These are phyloP conservation scores for Neckera pumila DNA, from an alignment of 225 moss, liverwort and hornwort genomes.

Conservation along the genomic window DNA sequence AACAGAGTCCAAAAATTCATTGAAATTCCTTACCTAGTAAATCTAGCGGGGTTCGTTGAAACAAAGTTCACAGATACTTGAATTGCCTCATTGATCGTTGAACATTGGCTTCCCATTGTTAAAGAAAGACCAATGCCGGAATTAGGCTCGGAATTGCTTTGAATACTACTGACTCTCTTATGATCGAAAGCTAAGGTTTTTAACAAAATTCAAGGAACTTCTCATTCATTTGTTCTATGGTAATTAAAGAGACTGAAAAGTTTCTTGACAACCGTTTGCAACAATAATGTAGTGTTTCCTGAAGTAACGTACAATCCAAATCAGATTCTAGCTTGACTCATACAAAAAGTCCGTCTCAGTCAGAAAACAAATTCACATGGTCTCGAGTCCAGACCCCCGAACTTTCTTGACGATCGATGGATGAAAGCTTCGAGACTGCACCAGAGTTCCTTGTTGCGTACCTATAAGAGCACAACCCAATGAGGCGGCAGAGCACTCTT, in stretches of 20 bases:
- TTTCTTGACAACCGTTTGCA: neutral
- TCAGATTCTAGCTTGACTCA: neutral
- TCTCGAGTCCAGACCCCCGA: neutral
- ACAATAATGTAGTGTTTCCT: neutral
- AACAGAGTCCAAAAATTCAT: neutral
- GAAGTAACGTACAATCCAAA: neutral
- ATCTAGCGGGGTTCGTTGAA: neutral
- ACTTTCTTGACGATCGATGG: neutral
- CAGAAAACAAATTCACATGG: neutral
- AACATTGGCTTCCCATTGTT: neutral
- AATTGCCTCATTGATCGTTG: neutral
- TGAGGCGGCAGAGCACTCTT: too few relatives aligned
- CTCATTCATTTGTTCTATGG: neutral
- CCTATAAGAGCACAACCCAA: neutral
- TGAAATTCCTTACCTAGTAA: neutral
- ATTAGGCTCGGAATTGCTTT: neutral
- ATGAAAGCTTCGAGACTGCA: neutral
- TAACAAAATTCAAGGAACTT: neutral
- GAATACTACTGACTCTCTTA: neutral
- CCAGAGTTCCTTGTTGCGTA: neutral
- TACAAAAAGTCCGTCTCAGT: neutral
- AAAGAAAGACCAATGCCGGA: neutral
- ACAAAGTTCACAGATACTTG: too few relatives aligned
- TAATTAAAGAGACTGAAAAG: neutral
- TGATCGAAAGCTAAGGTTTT: neutral